Base-by-base conservation (phyloP, 768 basidiomycete species). In the Mycena olivaceomarginata region DNA sequence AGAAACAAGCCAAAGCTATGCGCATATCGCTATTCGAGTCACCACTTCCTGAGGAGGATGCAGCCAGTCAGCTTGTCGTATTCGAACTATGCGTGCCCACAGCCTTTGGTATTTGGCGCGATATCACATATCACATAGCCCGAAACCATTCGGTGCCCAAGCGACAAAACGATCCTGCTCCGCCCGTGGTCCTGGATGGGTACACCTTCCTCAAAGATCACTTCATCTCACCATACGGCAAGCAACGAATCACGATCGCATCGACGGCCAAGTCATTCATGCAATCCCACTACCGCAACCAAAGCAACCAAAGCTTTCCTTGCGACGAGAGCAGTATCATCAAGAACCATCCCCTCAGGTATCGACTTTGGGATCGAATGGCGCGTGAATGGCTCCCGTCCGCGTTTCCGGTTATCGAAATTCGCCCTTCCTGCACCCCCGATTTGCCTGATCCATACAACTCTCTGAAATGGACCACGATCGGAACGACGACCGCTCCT, bases 71-170 rank as follows among this genome's bases (percentile, higher is more conserved):
- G 67, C 79, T 79, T 0, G 83, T 86, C 20, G 80, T 90, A 2
- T 91, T 91, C 66, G 89, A 91, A 72, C 75, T 90, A 4, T 72
- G 77, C 15, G 85, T 85, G 67, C 91, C 91, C 9, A 51, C 53
- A 4, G 74, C 82, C 9, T 89, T 91, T 77, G 80, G 83, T 7
- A 82, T 87, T 66, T 91, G 91, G 91, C 85, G 91, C 64, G 82
- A 80, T 1, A 81, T 82, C 43, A 90, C 90, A 6, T 87, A 85
- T 76, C 72, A 25, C 7, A 51, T 76, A 11, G 70, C 65, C 4
- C 45, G 22, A 13, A 69, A 31, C 25, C 57, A 16, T 41, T 53
- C 62, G 5, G 20, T 56, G 65, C 11, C 43, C 6, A 15, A 45
- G 25, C 22, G 8, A n/a, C 64, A 12, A 59, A 63, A 41, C 62